A percentile compares a stretch with the other conserved stretches of the same genome.
phyloP scores from a whole-genome alignment of 2,329 filamentous ascomycete genomes.

The Microascus cirrosus region DNA sequence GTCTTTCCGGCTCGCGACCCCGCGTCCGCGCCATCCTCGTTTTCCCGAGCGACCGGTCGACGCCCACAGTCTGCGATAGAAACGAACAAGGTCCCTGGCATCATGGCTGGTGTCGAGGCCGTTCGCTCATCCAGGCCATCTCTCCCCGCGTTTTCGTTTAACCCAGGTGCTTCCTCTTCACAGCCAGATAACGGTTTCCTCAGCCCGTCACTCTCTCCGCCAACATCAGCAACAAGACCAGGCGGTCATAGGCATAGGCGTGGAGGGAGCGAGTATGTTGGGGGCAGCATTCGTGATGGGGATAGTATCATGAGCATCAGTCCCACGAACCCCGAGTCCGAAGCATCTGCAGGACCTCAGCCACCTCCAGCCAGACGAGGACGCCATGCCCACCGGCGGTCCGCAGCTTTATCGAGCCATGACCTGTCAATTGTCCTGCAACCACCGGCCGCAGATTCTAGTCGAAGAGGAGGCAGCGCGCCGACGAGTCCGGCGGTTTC shows the following conservation, averaged over 20 bases:
- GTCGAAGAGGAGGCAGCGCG: conserved; percentile 2
- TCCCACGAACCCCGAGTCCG: conserved; percentile 53
- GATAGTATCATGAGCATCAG: conserved; percentile 57
- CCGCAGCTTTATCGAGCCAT: conserved; percentile 71
- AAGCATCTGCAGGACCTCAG: conserved; percentile 40
- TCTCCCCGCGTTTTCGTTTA: conserved; percentile 45
- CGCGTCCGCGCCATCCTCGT: conserved; percentile 33
- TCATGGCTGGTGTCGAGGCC: neutral
- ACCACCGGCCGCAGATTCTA: conserved; percentile 23
- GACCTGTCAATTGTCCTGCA: conserved; percentile 64
- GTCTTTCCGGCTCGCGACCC: conserved; percentile 44
- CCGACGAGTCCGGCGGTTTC: conserved; percentile 1
- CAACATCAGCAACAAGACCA: conserved; percentile 36
- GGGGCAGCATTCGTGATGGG: conserved; percentile 52
- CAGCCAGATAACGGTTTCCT: conserved; percentile 25
- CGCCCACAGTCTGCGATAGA: conserved; percentile 44
- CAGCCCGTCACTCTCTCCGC: conserved; percentile 44
- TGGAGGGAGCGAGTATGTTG: conserved; percentile 79
- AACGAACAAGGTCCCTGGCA: conserved; percentile 17
- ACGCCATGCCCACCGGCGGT: conserved; percentile 69
- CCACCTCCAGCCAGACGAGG: conserved; percentile 44
- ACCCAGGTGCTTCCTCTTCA: conserved; percentile 33
- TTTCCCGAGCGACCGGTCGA: conserved; percentile 35
- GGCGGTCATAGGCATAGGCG: conserved; percentile 65
- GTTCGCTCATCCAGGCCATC: conserved; percentile 15